phyloP scores from a whole-genome alignment of 2,329 filamentous ascomycete species.

The Leptographium lundbergii region DNA sequence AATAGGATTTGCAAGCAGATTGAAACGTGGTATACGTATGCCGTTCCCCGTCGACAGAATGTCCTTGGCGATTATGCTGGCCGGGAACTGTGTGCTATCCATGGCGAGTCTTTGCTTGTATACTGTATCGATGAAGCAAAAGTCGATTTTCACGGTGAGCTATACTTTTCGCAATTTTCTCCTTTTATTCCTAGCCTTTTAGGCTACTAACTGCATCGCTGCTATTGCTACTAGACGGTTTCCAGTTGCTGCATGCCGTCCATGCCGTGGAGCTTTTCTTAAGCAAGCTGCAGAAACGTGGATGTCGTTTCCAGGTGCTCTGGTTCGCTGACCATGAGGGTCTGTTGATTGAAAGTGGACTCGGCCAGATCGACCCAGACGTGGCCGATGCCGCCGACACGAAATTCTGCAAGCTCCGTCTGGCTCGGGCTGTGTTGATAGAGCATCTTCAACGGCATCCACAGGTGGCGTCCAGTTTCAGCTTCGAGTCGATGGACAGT shows the following conservation, averaged over 20 bases:
- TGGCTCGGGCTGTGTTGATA: constrained; percentile 51
- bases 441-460: constrained; percentile 37
- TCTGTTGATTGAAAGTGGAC: constrained; percentile 16
- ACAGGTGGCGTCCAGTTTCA: constrained; percentile 17
- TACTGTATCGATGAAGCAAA: constrained; percentile 48
- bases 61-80: constrained; percentile 67
- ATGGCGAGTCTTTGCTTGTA: constrained; percentile 59
- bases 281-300: constrained; percentile 42
- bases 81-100: constrained; percentile 57
- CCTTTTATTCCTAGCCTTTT: not conserved
- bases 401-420: constrained; percentile 37
- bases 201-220: too few relatives aligned
- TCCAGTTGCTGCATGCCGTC: constrained; percentile 59
- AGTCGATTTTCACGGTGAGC: constrained; percentile 47
- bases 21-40: too few relatives aligned
- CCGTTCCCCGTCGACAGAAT: constrained; percentile 30
- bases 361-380: too few relatives aligned
- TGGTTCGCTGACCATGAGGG: constrained; percentile 50
- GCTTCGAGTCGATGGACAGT: constrained; percentile 30
- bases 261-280: constrained; percentile 58
- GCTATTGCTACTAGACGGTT: constrained; percentile 32
- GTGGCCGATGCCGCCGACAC: constrained; percentile 12
- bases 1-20: too few relatives aligned
- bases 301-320: constrained; percentile 58
- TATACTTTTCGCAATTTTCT: not conserved